Evolutionary conservation across 495 filamentous ascomycete species (phyloP).

Genomic region (Xylaria telfairii): DNA sequence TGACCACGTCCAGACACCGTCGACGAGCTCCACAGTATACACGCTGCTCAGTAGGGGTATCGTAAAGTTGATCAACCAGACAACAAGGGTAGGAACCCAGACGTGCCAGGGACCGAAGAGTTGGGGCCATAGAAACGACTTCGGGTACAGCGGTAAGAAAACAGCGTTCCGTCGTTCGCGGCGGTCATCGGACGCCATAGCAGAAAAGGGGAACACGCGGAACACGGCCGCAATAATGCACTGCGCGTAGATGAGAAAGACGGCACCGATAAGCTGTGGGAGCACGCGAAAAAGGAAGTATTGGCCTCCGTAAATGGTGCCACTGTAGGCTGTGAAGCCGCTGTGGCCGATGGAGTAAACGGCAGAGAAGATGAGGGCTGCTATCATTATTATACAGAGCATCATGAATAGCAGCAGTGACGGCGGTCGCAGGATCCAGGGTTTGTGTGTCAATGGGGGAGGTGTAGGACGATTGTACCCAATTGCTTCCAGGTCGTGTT

Average conservation of each 20-base stretch:
- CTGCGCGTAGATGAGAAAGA: slow-evolving; percentile 77
- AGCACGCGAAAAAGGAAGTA: slow-evolving; percentile 89
- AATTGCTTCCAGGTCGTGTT: slow-evolving; percentile 33
- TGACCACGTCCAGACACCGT: slow-evolving; percentile 75
- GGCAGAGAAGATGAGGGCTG: slow-evolving; percentile 73
- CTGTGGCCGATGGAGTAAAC: slow-evolving; percentile 68
- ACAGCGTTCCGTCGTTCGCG: slow-evolving; percentile 56
- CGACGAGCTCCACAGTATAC: slow-evolving; percentile 51
- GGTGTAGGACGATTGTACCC: slow-evolving; percentile 16
- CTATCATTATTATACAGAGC: slow-evolving; percentile 73
- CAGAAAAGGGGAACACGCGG: slow-evolving; percentile 77
- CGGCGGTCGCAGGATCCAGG: slow-evolving; percentile 67
- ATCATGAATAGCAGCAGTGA: slow-evolving; percentile 64
- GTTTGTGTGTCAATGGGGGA: slow-evolving; percentile 68
- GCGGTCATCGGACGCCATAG: slow-evolving; percentile 66
- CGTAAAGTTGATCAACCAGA: slow-evolving; percentile 55
- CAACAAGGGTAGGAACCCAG: slow-evolving; percentile 50
- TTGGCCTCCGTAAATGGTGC: slow-evolving; percentile 65
- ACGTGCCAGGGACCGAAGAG: slow-evolving; percentile 52
- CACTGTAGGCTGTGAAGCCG: slow-evolving; percentile 70
- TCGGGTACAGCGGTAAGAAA: slow-evolving; percentile 59
- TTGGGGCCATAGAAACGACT: slow-evolving; percentile 55
- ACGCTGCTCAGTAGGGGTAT: slow-evolving; percentile 55
- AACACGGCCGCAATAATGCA: slow-evolving; percentile 76
- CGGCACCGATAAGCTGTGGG: slow-evolving; percentile 74